Evolutionary conservation across 1,284 basidiomycete species (phyloP), one percentile per base, ranked within the genome.

Genomic region (Leccinum pachyderme): DNA sequence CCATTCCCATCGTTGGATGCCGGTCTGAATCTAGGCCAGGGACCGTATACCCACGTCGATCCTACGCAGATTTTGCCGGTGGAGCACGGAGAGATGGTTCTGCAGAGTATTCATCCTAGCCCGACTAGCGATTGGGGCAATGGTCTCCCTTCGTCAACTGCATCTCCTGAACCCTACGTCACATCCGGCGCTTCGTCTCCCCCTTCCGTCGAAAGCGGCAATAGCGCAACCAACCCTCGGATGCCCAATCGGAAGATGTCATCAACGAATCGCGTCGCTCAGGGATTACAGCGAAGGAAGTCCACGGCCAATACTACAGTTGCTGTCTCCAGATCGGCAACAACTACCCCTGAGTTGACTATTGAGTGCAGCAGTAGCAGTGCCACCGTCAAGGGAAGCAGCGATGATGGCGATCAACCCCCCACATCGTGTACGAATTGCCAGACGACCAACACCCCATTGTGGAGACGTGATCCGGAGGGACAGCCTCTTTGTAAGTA

Each of bases 391-490:
- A 81, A 78, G 58, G 77, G 74, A 37, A 74, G 70, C 41, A 81
- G 79, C 29, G 91, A 91, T 56, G 87, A 89, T 49, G 80, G 78
- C 46, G 88, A 89, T 49, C 76, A 78, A 53, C 69, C 80, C 6
- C 88, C 89, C 5, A 98, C 93, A 2, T 79, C 91, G 28, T 98
- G 95, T 71, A 94, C 91, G 11, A 98, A 98, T 70, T 98, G 95
- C 73, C 86, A 92, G 66, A 98, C 95, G 51, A 96, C 92, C 29
- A 98, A 94, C 71, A 98, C 95, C 41, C 95, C 95, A 1, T 76
- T 98, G 53, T 98, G 95, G 95, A 82, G 95, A 69, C 80, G 95
- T 62, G 94, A 98, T 76, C 92, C 94, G 1, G 94, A 98, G 61
- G 95, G 95, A 25, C 93, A 96, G 70, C 95, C 95, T 32, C 74